phyloP scores from a whole-genome alignment of 2,329 filamentous ascomycete species.

The Sarocladium kiliense region DNA sequence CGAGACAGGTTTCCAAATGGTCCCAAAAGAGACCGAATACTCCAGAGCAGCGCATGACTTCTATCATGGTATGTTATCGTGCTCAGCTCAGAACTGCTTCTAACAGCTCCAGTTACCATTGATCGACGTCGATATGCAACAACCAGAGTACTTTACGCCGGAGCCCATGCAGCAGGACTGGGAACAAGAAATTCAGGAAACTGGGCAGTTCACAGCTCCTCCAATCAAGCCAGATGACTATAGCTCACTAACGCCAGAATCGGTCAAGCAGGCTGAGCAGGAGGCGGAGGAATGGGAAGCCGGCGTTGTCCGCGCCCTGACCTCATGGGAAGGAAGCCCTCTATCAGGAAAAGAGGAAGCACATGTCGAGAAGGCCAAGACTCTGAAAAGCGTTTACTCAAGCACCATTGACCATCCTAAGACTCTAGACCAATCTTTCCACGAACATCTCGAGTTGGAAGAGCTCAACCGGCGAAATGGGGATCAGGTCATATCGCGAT shows the following conservation, averaged over 20 bases:
- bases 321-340: neutral
- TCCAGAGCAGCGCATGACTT: neutral
- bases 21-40: neutral
- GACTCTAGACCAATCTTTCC: slow-evolving; percentile 1
- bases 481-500: slow-evolving; percentile 2
- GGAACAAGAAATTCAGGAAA: neutral
- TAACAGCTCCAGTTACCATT: neutral
- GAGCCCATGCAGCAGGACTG: neutral
- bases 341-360: neutral
- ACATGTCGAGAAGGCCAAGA: neutral
- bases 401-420: neutral
- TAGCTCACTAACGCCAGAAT: neutral
- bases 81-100: too few relatives aligned
- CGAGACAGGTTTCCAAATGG: neutral
- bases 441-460: slow-evolving; percentile 1
- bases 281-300: neutral
- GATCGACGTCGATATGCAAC: slow-evolving; percentile 5
- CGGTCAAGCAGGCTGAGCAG: neutral
- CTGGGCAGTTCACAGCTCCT: neutral
- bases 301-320: neutral
- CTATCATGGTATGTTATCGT: neutral
- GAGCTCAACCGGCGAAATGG: slow-evolving; percentile 4
- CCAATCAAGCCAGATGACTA: neutral
- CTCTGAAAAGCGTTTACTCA: neutral
- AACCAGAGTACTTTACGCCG: neutral